These are phyloP conservation scores for Cyclospora cayetanensis DNA, from an alignment of 169 alveolate genomes.

Conservation along the genomic window DNA sequence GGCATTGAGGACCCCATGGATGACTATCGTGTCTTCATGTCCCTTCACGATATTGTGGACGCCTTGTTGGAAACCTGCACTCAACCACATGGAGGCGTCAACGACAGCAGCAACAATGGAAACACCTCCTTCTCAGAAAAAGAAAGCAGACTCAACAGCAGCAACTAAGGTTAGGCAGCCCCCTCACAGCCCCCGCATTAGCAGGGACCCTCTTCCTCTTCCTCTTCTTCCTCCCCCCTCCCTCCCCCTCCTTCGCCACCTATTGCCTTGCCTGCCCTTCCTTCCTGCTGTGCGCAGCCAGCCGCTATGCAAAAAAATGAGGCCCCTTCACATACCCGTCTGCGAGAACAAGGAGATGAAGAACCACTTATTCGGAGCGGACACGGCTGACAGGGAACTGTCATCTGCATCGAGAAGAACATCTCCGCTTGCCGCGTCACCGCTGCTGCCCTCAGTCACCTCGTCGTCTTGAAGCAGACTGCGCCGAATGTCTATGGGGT, in stretches of 20 bases:
- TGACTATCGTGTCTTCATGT: constrained; percentile 51
- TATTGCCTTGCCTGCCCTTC: too few relatives aligned
- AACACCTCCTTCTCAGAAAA: neutral
- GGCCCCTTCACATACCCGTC: constrained; percentile 33
- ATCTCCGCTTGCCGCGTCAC: too few relatives aligned
- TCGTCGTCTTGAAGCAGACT: neutral
- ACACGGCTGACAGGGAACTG: neutral
- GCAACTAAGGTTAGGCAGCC: too few relatives aligned
- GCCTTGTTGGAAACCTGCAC: constrained; percentile 63
- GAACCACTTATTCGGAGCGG: constrained; percentile 5
- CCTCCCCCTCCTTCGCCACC: too few relatives aligned
- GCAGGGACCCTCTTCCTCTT: too few relatives aligned
- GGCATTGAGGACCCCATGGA: constrained; percentile 51
- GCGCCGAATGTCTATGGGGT: neutral
- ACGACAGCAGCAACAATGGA: neutral
- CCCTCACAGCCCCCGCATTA: too few relatives aligned
- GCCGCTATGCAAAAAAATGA: too few relatives aligned
- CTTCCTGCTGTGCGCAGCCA: too few relatives aligned
- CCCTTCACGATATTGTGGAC: constrained; percentile 50
- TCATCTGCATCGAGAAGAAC: neutral
- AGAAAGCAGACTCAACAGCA: neutral
- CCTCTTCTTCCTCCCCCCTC: too few relatives aligned
- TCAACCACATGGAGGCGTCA: too few relatives aligned
- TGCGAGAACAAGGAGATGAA: constrained; percentile 43
- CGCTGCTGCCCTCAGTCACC: too few relatives aligned